Conservation (phyloP, 2,329 filamentous ascomycete genomes). For the Annulohypoxylon truncatum region DNA sequence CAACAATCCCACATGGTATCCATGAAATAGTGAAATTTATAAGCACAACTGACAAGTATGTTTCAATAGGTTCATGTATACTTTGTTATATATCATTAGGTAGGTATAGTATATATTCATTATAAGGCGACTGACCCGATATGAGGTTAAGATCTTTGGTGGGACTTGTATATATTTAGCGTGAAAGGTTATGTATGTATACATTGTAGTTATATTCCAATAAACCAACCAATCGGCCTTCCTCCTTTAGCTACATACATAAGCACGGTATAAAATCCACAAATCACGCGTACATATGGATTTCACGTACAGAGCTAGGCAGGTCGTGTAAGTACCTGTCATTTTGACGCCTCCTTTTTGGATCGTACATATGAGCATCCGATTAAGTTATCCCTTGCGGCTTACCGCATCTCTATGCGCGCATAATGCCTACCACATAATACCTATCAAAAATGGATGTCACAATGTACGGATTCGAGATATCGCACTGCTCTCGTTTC, state of each 20-base stretch:
- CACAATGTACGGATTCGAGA: background rate
- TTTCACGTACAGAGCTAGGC: background rate
- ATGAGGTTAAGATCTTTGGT: no score
- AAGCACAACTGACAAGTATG: no score
- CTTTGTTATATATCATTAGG: no score
- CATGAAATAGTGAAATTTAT: no score
- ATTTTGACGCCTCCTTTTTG: background rate
- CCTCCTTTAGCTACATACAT: constrained; percentile 6
- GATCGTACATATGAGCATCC: background rate
- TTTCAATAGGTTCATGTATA: no score
- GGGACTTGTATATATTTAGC: no score
- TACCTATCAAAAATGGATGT: background rate
- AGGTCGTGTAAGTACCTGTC: background rate
- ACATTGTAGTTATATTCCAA: background rate
- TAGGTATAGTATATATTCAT: no score
- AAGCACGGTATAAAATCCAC: background rate
- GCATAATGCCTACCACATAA: background rate
- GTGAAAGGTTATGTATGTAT: no score
- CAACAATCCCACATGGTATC: no score
- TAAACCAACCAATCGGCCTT: constrained; percentile 27
- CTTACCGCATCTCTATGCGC: background rate
- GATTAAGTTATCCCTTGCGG: background rate
- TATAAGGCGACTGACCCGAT: no score
- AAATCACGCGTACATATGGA: background rate
- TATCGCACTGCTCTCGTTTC: background rate